phyloP scores from a whole-genome alignment of 2,329 filamentous ascomycete species.

The Phialophora chinensis region DNA sequence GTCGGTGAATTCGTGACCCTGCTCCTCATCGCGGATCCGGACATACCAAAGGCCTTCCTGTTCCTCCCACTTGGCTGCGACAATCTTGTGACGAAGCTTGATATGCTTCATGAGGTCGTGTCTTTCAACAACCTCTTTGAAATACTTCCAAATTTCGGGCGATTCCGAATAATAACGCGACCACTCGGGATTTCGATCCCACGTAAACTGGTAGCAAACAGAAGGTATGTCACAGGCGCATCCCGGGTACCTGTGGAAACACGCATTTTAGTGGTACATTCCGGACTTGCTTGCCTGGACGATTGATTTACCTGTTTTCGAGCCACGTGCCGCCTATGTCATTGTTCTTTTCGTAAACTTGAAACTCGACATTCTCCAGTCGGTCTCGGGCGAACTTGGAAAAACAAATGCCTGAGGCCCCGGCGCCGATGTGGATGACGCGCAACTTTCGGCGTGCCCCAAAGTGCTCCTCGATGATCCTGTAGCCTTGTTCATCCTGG shows the following conservation, averaged over 20 bases:
- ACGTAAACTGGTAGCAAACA: constrained; percentile 45
- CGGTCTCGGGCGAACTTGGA: constrained; percentile 41
- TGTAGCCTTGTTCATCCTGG: constrained; percentile 28
- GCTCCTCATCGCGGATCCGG: constrained; percentile 43
- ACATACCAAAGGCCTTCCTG: constrained; percentile 41
- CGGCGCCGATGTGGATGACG: constrained; percentile 49
- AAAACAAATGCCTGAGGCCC: constrained; percentile 49
- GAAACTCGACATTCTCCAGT: constrained; percentile 34
- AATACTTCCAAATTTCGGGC: constrained; percentile 41
- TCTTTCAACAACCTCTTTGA: constrained; percentile 37
- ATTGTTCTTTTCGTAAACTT: constrained; percentile 41
- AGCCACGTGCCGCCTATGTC: constrained; percentile 44
- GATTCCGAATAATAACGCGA: constrained; percentile 38
- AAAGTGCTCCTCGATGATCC: constrained; percentile 25
- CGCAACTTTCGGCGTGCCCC: constrained; percentile 33
- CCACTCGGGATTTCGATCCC: constrained; percentile 44
- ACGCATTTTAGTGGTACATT: not conserved
- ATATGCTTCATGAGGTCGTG: constrained; percentile 40
- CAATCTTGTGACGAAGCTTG: constrained; percentile 38
- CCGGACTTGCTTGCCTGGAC: not conserved
- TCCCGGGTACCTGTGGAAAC: constrained; percentile 40
- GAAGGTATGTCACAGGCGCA: constrained; percentile 45
- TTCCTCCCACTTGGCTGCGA: constrained; percentile 42
- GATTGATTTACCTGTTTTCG: constrained; percentile 39
- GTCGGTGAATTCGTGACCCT: constrained; percentile 53